Evolutionary conservation across 495 filamentous ascomycete genomes (phyloP), one percentile per base, ranked within the genome.

Genomic region (Halenospora varia): DNA sequence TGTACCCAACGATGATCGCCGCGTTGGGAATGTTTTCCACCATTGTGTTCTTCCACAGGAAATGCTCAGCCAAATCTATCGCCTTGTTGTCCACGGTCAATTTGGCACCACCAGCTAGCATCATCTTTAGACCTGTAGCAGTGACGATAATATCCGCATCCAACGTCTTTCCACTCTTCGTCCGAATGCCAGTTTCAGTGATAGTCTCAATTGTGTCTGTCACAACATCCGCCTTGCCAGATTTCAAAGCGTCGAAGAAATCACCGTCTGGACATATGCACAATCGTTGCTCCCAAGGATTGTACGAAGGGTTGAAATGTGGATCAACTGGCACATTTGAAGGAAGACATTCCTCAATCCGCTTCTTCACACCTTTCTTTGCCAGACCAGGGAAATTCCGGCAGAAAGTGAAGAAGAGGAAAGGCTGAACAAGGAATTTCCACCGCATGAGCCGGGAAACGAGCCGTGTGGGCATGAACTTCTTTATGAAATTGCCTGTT

Each of bases 111-210:
- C 70, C 72, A 15, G 35, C 62, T 1, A 73, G 22, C 47, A 63
- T 59, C 44, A 75, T 51, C 25, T 70, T 76, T 1, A 94, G 72
- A 1, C 88, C 88, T 0, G 89, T 94, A 0, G 88, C 88, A 0
- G 87, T 88, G 58, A 92, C 70, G 65, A 92, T 87, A 62, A 88
- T 82, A 69, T 92, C 87, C 0, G 85, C 82, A 1, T 82, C 73
- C 2, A 92, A 63, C 0, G 65, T 67, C 47, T 80, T 74, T 17
- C 85, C 88, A 0, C 77, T 78, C 25, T 74, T 67, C 19, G 89
- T 77, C 17, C 68, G 59, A 55, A 93, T 84, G 1, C 81, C 78
- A 11, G 77, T 73, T 19, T 72, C 67, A 0, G 81, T 85, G 9
- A 93, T 82, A 0, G 73, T 75, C n/a, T 81, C 72, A 69, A 93